Evolutionary conservation across 1,139 yeast genomes (phyloP), one percentile per base, ranked within the genome.

Genomic region (Yamadazyma friedrichii): DNA sequence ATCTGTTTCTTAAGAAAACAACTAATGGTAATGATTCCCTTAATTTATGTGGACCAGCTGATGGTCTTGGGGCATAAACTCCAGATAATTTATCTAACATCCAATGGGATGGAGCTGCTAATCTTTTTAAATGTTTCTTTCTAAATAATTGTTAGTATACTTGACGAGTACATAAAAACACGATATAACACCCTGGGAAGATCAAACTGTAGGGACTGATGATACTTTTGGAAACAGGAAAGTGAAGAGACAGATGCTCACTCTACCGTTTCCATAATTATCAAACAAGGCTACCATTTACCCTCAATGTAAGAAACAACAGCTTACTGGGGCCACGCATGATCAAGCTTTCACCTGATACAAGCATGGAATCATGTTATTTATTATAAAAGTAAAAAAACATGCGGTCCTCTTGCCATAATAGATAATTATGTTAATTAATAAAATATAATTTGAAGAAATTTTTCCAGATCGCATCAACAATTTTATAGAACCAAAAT

Each of bases 1-100:
- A 84, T 82, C 98, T 89, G 94, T 93, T 93, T 85, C 98, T 89
- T 71, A 93, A 80, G 83, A 93, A 93, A 61, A 93, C 93, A 67
- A 93, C 82, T 78, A 93, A 85, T 70, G 98, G 98, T 69, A 93
- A 86, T 49, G 97, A 91, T 80, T 93, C 98, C 78, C 98, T 86
- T 75, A 91, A 84, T 80, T 93, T 93, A 85, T 93, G 98, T 70
- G 98, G 98, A 82, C 98, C 98, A 61, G 96, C 84, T 55, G 97
- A 88, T 70, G 98, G 96, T 82, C 98, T 89, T 80, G 98, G 98
- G 59, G 98, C 98, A 74, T 93, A 93, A 69, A 89, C 82, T 70
- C 98, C 98, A 74, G 97, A 27, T 80, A 94, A 82, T 82, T 94
- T 94, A 95, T 93, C 98, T 83, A 94, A 87, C 95, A 94, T 88